A percentile compares a stretch with the other conserved stretches of the same genome.
Conservation (phyloP, 1,139 yeast species). For the Hyphopichia fennica region DNA sequence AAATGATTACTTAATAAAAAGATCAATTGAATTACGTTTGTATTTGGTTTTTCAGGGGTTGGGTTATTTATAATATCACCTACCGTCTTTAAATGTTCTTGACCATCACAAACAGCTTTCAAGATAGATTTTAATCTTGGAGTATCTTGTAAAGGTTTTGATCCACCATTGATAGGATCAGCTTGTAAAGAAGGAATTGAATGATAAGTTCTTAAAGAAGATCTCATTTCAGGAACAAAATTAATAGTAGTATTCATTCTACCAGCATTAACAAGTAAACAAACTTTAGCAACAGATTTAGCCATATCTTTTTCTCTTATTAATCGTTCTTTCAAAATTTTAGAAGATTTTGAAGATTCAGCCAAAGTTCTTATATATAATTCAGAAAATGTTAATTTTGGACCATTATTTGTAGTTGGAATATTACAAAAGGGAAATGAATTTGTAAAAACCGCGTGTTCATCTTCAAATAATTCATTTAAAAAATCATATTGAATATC, state of each 20-base stretch:
- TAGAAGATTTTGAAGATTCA: constrained; percentile 80
- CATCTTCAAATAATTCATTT: constrained; percentile 61
- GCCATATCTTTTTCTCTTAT: constrained; percentile 63
- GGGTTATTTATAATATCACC: constrained; percentile 45
- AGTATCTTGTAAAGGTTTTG: constrained; percentile 89
- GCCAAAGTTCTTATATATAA: constrained; percentile 81
- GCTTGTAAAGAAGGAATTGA: constrained; percentile 89
- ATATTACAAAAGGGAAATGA: constrained; percentile 39
- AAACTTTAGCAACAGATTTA: constrained; percentile 75
- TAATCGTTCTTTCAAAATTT: constrained; percentile 75
- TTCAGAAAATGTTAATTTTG: constrained; percentile 76
- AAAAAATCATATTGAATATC: constrained; percentile 88
- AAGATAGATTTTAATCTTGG: constrained; percentile 88
- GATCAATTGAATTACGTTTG: constrained; percentile 66
- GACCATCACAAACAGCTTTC: constrained; percentile 69
- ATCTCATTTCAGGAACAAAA: constrained; percentile 95
- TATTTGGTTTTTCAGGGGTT: constrained; percentile 43
- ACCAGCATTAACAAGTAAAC: constrained; percentile 86
- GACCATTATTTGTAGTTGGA: constrained; percentile 37
- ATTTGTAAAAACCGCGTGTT: constrained; percentile 68
- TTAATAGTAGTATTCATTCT: constrained; percentile 94
- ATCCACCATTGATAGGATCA: constrained; percentile 48
- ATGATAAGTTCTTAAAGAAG: constrained; percentile 88
- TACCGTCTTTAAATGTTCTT: constrained; percentile 38
- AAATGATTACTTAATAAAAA: constrained; percentile 72